Conservation (phyloP, 2,329 filamentous ascomycete genomes). For the Botrytis paeoniae region DNA sequence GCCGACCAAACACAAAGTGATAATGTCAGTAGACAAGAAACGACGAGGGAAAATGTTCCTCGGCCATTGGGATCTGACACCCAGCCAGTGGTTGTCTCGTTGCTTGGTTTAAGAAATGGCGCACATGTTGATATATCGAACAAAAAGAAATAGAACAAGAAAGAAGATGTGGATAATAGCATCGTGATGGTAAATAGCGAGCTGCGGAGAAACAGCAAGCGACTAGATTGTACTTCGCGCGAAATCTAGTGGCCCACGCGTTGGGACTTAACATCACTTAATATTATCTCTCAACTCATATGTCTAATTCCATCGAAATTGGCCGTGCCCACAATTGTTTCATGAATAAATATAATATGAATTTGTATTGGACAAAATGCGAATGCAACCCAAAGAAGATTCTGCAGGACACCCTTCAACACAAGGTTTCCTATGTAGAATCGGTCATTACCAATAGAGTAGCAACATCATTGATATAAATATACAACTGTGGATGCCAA, state of each 20-base stretch:
- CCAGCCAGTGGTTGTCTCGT: constrained; percentile 14
- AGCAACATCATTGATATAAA: background rate
- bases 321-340: background rate
- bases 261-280: background rate
- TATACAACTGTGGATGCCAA: background rate
- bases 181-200: background rate
- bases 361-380: background rate
- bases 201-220: background rate
- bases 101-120: background rate
- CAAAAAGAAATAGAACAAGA: too few relatives aligned
- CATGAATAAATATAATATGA: background rate
- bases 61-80: constrained; percentile 32
- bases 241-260: background rate
- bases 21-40: constrained; percentile 39
- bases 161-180: background rate
- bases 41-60: constrained; percentile 39
- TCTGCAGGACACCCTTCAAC: background rate
- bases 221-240: background rate
- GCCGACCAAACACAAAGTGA: constrained; percentile 41
- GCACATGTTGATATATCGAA: background rate
- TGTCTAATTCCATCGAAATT: background rate
- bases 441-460: background rate
- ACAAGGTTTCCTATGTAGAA: background rate
- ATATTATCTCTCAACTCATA: background rate
- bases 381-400: background rate